Percentiles rank a stretch among this genome's conserved stretches.
These are phyloP conservation scores for Xylaria arbuscula DNA, from an alignment of 2,329 filamentous ascomycete genomes.

Conservation along the genomic window DNA sequence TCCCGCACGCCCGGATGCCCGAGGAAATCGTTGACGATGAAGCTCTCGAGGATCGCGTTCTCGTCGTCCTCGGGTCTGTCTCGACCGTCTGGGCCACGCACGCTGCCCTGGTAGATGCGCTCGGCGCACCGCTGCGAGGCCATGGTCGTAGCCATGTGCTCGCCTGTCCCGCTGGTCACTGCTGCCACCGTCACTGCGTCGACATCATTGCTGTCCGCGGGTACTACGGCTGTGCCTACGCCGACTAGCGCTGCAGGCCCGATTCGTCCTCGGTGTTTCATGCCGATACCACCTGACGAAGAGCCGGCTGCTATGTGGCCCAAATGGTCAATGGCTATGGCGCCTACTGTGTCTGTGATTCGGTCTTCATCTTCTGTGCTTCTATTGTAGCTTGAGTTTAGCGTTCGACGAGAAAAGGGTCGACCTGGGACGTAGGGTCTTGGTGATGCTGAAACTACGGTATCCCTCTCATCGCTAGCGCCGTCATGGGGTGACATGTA, in stretches of 20 bases:
- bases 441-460: background rate
- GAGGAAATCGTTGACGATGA: conserved; percentile 93
- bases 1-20: conserved; percentile 84
- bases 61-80: conserved; percentile 80
- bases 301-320: conserved; percentile 94
- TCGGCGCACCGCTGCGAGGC: conserved; percentile 89
- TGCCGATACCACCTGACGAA: conserved; percentile 96
- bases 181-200: conserved; percentile 78
- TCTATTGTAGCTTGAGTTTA: background rate
- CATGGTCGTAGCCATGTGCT: conserved; percentile 97
- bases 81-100: conserved; percentile 68
- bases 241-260: conserved; percentile 94
- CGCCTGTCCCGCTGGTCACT: conserved; percentile 93
- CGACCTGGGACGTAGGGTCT: background rate
- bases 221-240: conserved; percentile 90
- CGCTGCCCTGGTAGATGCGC: conserved; percentile 78
- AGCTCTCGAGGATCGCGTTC: conserved; percentile 75
- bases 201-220: conserved; percentile 75
- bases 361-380: conserved; percentile 61
- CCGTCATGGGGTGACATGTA: conserved; percentile 39
- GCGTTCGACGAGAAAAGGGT: too few species aligned
- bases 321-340: conserved; percentile 87
- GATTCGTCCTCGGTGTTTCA: conserved; percentile 94
- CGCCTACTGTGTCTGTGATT: conserved; percentile 94
- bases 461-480: conserved; percentile 27